These are phyloP conservation scores for Luffa aegyptiaca DNA, from an alignment of 306 rosid species.

Conservation along the genomic window DNA sequence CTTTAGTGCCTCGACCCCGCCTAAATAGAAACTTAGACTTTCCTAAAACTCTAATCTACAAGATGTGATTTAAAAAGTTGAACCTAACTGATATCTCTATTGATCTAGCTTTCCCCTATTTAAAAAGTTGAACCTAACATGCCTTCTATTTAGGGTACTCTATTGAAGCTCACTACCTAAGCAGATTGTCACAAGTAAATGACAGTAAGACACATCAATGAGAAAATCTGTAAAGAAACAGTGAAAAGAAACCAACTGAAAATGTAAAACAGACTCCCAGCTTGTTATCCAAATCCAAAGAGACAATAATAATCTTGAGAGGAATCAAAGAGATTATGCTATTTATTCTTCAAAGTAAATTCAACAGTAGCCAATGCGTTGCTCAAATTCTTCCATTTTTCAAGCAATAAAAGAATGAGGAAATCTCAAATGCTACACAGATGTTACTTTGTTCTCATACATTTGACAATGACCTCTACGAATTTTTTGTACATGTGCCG, in stretches of 20 bases:
- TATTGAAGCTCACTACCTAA: neutral
- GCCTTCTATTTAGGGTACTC: neutral
- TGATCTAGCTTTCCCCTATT: too few species aligned
- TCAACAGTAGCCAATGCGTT: neutral
- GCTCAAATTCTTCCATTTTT: constrained; percentile 1
- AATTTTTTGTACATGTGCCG: constrained; percentile 72
- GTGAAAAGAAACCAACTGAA: neutral
- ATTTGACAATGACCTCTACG: constrained; percentile 54
- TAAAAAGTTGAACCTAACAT: too few species aligned
- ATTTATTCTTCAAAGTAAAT: constrained; percentile 3
- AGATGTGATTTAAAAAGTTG: too few species aligned
- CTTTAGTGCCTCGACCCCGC: too few species aligned
- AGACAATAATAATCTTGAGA: neutral
- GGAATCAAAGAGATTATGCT: neutral
- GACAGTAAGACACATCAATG: neutral
- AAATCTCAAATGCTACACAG: neutral
- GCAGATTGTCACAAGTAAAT: neutral
- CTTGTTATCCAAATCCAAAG: neutral
- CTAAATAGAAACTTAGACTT: too few species aligned
- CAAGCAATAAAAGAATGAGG: constrained; percentile 8
- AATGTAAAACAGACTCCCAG: neutral
- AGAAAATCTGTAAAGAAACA: neutral
- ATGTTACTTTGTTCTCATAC: constrained; percentile 67
- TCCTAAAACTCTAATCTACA: too few species aligned
- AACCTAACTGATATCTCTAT: too few species aligned